Evolutionary conservation across 2,329 filamentous ascomycete genomes (phyloP).

Genomic region (Ophiostoma triangulosporum): DNA sequence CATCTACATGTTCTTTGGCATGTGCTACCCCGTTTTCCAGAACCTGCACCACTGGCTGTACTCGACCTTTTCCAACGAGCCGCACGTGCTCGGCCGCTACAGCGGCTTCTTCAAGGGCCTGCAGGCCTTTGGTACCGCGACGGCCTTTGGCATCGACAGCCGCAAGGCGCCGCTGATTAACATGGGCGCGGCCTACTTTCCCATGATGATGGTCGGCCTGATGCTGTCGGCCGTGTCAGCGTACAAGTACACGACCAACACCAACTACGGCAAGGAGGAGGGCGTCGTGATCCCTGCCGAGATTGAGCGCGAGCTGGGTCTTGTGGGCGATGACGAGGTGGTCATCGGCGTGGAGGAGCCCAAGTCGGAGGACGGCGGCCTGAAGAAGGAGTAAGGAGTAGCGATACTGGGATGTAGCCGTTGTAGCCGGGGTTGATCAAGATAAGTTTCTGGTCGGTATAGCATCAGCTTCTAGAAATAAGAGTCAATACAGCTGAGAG

Average conservation of each 20-base stretch:
- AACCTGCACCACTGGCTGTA: constrained; percentile 6
- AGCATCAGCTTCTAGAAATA: too few relatives aligned
- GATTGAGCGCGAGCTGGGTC: not conserved
- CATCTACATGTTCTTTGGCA: constrained; percentile 6
- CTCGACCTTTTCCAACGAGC: constrained; percentile 5
- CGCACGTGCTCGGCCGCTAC: constrained; percentile 2
- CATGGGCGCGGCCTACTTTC: not conserved
- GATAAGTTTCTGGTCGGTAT: too few relatives aligned
- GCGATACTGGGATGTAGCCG: not conserved
- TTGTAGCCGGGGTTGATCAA: too few relatives aligned
- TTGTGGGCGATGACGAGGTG: not conserved
- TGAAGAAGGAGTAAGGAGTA: too few relatives aligned
- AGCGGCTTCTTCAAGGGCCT: constrained; percentile 3
- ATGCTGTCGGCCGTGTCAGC: not conserved
- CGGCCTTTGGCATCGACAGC: constrained; percentile 2
- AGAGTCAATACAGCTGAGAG: too few relatives aligned
- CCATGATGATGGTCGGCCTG: not conserved
- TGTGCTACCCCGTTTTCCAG: constrained; percentile 5
- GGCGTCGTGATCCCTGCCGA: not conserved
- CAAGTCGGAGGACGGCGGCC: not conserved
- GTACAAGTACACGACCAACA: not conserved
- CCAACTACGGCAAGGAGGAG: not conserved
- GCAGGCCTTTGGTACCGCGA: constrained; percentile 3
- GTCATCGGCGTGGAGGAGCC: not conserved
- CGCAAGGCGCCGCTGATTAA: not conserved